These are phyloP conservation scores for Leucocoprinus leucothites DNA, from an alignment of 768 basidiomycete genomes.

Conservation along the genomic window DNA sequence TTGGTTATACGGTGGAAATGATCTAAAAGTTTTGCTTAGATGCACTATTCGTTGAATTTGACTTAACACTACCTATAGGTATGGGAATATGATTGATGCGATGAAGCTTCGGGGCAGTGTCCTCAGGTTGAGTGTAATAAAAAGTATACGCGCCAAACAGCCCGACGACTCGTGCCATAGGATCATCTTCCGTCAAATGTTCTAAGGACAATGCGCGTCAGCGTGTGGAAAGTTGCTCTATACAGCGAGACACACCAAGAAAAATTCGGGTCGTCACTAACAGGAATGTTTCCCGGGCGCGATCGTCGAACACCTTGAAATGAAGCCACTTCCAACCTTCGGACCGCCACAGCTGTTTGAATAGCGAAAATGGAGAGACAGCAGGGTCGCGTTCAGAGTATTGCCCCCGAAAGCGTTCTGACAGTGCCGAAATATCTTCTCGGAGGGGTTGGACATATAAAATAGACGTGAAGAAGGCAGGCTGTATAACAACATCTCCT, in stretches of 20 bases:
- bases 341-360: constrained; percentile 66
- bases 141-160: constrained; percentile 73
- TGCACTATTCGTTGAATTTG: constrained; percentile 5
- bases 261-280: constrained; percentile 60
- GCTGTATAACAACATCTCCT: constrained; percentile 58
- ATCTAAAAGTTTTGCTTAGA: constrained; percentile 39
- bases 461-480: constrained; percentile 76
- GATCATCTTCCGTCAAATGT: constrained; percentile 44
- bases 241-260: constrained; percentile 44
- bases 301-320: constrained; percentile 67
- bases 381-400: constrained; percentile 31
- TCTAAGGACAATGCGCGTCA: constrained; percentile 38
- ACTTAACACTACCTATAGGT: constrained; percentile 46
- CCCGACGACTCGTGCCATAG: constrained; percentile 54
- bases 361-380: constrained; percentile 57
- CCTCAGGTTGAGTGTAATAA: constrained; percentile 61
- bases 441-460: constrained; percentile 63
- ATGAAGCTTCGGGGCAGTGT: constrained; percentile 48
- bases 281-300: constrained; percentile 63
- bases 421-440: constrained; percentile 57
- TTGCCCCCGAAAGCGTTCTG: constrained; percentile 48
- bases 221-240: neutral
- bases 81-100: constrained; percentile 54
- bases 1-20: constrained; percentile 44
- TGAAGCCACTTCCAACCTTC: constrained; percentile 77